Base-by-base conservation (phyloP, 1,139 yeast species). In the Hyphopichia buzzinii region DNA sequence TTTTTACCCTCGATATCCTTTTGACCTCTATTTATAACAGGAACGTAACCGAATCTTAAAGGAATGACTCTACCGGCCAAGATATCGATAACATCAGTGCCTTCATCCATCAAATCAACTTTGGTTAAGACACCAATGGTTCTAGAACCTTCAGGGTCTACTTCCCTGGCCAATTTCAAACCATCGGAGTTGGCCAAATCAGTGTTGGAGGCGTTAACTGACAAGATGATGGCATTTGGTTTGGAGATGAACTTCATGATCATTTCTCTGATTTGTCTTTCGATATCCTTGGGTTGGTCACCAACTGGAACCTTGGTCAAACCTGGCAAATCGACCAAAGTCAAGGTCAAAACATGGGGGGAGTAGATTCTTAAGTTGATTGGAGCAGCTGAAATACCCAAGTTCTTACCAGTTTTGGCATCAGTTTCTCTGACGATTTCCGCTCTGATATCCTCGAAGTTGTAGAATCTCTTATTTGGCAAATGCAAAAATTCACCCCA, bases 271-370 rank as follows among this genome's bases (percentile, higher is more conserved):
- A 92, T 94, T 64, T 87, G 96, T 47, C 79, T 82, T 70, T 92
- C 99, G 48, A 92, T 92, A 62, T 92, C 98, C 58, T 85, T 87
- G 37, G 99, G 99, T 65, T 92, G 99, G 62, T 92, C 98, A 33
- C 99, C 99, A 34, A 92, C 97, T n/a, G 99, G 98, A 29, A 94
- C 98, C 63, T 92, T 92, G 22, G 99, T 92, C 55, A 94, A 76
- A 43, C 99, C 99, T 11, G 99, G 99, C 52, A 92, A 75, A 72
- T 92, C 99, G 30, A 92, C 98, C 55, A 92, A 77, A 3, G 99
- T 94, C 62, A 92, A 77, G 11, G 97, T 92, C 55, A 92, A 74
- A 35, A 92, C 98, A 57, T 90, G 92, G 11, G 99, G 98, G 19
- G 97, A 90, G 62, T 85, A 90, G 48, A 92, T 89, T 64, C 97